These are phyloP conservation scores for Pyrenochaeta sp. DNA, from an alignment of 2,329 filamentous ascomycete species.

Conservation along the genomic window DNA sequence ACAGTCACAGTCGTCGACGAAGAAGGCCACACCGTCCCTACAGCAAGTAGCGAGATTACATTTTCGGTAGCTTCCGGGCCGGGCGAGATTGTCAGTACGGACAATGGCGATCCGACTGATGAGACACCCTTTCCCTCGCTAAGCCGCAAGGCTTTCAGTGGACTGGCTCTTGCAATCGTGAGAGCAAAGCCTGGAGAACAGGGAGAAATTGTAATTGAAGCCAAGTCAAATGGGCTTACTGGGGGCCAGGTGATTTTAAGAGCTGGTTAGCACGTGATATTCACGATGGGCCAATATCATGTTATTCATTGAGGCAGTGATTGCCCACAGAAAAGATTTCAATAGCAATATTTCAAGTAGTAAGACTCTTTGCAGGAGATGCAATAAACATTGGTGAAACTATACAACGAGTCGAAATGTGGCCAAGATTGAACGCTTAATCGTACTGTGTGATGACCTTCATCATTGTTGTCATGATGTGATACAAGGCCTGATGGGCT, in stretches of 20 bases:
- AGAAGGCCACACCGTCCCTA: constrained; percentile 55
- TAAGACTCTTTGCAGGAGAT: too few relatives aligned
- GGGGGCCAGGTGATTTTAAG: neutral
- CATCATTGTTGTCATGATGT: too few relatives aligned
- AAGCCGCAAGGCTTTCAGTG: constrained; percentile 32
- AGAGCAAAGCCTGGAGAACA: neutral
- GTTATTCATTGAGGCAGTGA: too few relatives aligned
- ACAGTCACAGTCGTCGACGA: constrained; percentile 56
- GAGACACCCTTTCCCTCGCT: constrained; percentile 29
- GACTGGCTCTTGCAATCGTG: neutral
- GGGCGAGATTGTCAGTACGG: constrained; percentile 60
- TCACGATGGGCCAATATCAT: too few relatives aligned
- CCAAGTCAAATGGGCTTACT: neutral
- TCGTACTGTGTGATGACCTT: too few relatives aligned
- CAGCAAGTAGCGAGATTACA: constrained; percentile 53
- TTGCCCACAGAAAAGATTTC: too few relatives aligned
- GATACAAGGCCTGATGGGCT: too few relatives aligned
- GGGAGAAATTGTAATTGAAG: neutral
- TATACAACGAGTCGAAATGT: too few relatives aligned
- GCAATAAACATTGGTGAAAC: too few relatives aligned
- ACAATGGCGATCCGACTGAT: constrained; percentile 58
- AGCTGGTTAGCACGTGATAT: neutral
- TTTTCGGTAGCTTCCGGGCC: constrained; percentile 53
- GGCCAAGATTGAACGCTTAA: too few relatives aligned
- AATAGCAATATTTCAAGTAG: too few relatives aligned